These are phyloP conservation scores for Didymella exigua DNA, from an alignment of 2,329 filamentous ascomycete genomes.

Conservation along the genomic window DNA sequence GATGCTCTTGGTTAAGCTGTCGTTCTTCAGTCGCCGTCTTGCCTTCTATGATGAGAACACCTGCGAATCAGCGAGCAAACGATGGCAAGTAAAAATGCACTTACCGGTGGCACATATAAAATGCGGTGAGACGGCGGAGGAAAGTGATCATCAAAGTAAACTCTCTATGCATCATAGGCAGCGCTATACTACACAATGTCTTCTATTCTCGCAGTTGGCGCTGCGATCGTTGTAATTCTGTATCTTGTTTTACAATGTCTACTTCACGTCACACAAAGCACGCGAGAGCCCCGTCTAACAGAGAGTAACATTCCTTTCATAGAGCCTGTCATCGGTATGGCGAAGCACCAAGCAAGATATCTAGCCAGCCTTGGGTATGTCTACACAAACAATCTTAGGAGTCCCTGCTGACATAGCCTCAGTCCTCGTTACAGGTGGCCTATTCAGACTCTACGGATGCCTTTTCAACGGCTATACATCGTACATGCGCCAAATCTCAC, in stretches of 20 bases:
- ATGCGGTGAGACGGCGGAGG: not conserved
- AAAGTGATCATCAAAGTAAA: not conserved
- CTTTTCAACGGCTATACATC: constrained; percentile 52
- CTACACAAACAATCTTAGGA: not conserved
- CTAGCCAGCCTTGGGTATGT: not conserved
- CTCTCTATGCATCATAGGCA: not conserved
- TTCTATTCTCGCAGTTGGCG: not conserved
- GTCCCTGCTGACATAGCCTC: not conserved
- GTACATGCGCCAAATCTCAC: constrained; percentile 49
- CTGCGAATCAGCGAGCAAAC: not conserved
- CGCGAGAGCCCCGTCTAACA: not conserved
- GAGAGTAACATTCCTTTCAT: constrained; percentile 5
- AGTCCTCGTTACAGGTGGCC: constrained; percentile 31
- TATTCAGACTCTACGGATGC: constrained; percentile 52
- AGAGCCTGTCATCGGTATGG: not conserved
- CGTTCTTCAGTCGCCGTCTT: constrained; percentile 6
- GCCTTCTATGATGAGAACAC: not conserved
- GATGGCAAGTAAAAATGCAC: not conserved
- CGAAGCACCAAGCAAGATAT: constrained; percentile 1
- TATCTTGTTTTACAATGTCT: constrained; percentile 1
- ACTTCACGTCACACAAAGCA: not conserved
- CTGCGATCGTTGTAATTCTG: not conserved
- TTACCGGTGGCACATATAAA: not conserved
- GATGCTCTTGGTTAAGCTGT: constrained; percentile 10
- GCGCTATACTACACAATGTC: not conserved